Conservation (phyloP, 2,329 filamentous ascomycete species). For the Epicoccum sorghinum region DNA sequence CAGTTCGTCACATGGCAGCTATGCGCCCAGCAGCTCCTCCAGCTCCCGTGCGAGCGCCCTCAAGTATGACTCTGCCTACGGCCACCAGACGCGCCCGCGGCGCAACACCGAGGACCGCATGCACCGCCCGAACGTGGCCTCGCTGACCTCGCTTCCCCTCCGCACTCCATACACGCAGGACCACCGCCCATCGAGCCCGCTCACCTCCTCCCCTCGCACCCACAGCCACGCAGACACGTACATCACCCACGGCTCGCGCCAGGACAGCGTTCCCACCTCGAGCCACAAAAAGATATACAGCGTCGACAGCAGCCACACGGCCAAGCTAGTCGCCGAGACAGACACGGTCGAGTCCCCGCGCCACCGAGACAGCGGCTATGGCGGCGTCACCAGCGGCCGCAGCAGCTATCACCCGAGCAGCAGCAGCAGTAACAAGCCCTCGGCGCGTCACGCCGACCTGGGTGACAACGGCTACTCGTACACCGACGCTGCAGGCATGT, state of each 20-base stretch:
- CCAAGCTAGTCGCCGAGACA: constrained; percentile 46
- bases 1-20: constrained; percentile 22
- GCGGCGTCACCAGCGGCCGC: constrained; percentile 36
- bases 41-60: constrained; percentile 33
- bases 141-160: constrained; percentile 38
- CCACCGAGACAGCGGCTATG: constrained; percentile 30
- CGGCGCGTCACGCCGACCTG: constrained; percentile 41
- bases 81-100: constrained; percentile 48
- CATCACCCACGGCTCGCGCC: constrained; percentile 43
- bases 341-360: constrained; percentile 45
- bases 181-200: constrained; percentile 51
- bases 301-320: constrained; percentile 52
- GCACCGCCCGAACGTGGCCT: constrained; percentile 45
- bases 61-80: constrained; percentile 52
- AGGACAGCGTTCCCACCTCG: constrained; percentile 3
- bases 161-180: constrained; percentile 35
- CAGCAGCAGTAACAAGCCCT: constrained; percentile 25
- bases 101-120: constrained; percentile 51
- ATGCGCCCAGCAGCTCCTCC: constrained; percentile 35
- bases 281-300: constrained; percentile 58
- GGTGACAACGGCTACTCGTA: constrained; percentile 56
- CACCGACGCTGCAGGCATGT: constrained; percentile 58
- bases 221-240: constrained; percentile 46
- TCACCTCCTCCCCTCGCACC: constrained; percentile 42
- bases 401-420: constrained; percentile 34